Base-by-base conservation (phyloP, 805 yeast genomes). In the Citeromyces nyonsensis region DNA sequence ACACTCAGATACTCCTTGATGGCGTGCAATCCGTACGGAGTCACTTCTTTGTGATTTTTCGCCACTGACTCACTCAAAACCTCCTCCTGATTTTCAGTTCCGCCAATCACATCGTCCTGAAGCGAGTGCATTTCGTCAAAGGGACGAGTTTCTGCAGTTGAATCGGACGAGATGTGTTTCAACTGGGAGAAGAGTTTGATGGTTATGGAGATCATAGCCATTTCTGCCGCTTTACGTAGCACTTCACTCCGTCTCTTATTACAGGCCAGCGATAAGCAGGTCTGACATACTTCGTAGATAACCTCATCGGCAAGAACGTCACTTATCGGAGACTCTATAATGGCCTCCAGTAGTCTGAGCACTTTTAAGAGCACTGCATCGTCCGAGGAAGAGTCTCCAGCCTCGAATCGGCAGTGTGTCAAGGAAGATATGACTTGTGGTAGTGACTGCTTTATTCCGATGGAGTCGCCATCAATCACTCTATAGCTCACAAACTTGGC, bases 331-430 rank as follows among this genome's bases (percentile, higher is more conserved):
- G 86, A 71, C 13, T 64, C 60, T 10, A 85, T 63, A 10, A 86
- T 63, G 14, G 56, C 51, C 41, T 84, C 88, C 43, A 88, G 59
- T 15, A 88, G 58, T 29, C 78, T 62, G 39, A 91, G 67, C 13
- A 91, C 94, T 46, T 82, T 82, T 33, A 88, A 63, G 30, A 91
- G 58, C 3, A 91, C 88, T 1, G 93, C 81, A 49, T 91, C 98
- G 55, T 91, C 97, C 28, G 83, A 78, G 25, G 78, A 68, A 49
- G 84, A 94, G 48, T 86, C 95, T n/a, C n/a, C n/a, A 2, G 95
- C 95, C 58, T 91, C 96, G 49, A 91, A 91, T 30, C 95, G 70
- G 54, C 97, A 91, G 49, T 84, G 95, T 1, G 97, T 82, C 39
- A 91, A 63, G 0, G 96, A 69, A 24, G 70, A 69, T 7, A 77